Base-by-base conservation (phyloP, 2,329 filamentous ascomycete genomes). In the Cryphonectria radicalis region DNA sequence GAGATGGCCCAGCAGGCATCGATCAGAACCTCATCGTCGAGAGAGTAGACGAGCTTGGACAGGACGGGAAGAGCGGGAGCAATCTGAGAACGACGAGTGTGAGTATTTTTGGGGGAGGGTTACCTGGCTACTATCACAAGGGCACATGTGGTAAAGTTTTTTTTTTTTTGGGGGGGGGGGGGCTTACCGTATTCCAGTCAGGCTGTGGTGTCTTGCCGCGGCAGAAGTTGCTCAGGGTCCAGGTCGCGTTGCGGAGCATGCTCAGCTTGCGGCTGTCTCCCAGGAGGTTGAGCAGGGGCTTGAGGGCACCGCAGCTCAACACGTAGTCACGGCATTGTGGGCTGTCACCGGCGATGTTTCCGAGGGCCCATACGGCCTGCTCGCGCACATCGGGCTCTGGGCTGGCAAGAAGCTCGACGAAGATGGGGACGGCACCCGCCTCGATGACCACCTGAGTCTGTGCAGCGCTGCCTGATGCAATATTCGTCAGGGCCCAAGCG, bases 1-100 rank as follows among this genome's bases (percentile, higher is more conserved):
- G 95, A 98, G 79, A 99, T 98, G 74, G 96, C 96, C 96, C 96
- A 99, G 90, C 96, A 99, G 72, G 96, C 96, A 82, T 99, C 96
- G 78, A 99, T 99, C 73, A 99, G 86, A 72, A 99, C 96, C 82
- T 99, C 96, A 77, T 99, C 96, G 80, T 99, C 96, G 70, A 99
- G 89, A 74, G 96, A 98, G 85, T 99, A 99, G 73, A 99, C 95
- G 50, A 99, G 91, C 87, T 99, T 99, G 76, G 96, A 90, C 72
- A 99, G 90, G 66, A 99, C 95, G 35, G 96, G 95, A 22, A 99
- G 91, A 62, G 96, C 96, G 50, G 96, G 96, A 68, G 94, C 89
- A 80, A 99, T 99, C 94, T 97, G 17, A 79, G 55, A 76, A 76
- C 62, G 37, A 73, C 73, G 19, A n/a, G 13, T 73, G 71, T 69